These are phyloP conservation scores for Pseudogymnoascus sp. DNA, from an alignment of 2,329 filamentous ascomycete genomes.

Conservation along the genomic window DNA sequence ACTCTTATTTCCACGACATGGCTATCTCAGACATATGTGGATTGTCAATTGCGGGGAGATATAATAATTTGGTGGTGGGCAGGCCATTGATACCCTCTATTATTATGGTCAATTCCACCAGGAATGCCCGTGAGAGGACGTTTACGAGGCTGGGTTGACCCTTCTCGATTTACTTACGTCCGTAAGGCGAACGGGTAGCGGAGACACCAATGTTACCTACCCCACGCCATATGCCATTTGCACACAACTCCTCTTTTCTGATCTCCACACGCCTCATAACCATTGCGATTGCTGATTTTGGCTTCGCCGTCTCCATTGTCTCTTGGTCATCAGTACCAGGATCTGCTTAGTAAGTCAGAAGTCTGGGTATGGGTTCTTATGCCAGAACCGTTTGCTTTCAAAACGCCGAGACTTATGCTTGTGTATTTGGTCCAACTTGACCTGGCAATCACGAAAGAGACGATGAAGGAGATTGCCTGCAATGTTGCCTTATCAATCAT, in stretches of 20 bases:
- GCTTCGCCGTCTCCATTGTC: background rate
- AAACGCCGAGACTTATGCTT: too few species aligned
- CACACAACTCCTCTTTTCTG: background rate
- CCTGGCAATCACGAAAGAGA: background rate
- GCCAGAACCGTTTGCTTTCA: too few species aligned
- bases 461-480: background rate
- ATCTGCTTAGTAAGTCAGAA: background rate
- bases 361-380: too few species aligned
- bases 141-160: background rate
- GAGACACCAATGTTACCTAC: background rate
- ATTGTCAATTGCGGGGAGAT: background rate
- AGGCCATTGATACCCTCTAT: background rate
- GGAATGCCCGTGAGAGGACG: background rate
- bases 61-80: background rate
- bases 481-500: background rate
- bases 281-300: background rate
- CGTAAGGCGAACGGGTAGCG: background rate
- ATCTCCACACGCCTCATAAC: background rate
- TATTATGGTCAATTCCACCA: background rate
- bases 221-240: background rate
- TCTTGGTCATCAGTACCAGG: background rate
- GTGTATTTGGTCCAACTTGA: background rate
- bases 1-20: conserved; percentile 2
- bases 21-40: background rate
- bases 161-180: background rate